phyloP scores from a whole-genome alignment of 2,329 filamentous ascomycete species.

The Phyllosticta citriasiana region DNA sequence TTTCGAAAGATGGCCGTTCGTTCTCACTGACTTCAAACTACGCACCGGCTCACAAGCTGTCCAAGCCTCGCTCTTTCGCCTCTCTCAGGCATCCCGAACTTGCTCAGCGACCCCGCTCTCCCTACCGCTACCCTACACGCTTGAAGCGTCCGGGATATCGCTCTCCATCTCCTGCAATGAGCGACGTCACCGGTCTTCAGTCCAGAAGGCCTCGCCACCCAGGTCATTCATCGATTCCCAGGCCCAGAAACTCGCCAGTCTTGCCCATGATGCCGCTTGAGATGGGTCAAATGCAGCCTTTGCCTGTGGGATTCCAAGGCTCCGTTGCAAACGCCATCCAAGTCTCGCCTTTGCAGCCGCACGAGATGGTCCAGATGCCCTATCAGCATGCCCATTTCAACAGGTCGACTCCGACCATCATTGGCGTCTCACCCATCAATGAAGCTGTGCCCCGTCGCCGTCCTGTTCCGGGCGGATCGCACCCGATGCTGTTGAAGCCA shows the following conservation, averaged over 20 bases:
- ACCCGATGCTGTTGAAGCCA: conserved; percentile 15
- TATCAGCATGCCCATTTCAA: conserved; percentile 5
- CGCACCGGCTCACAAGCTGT: conserved; percentile 26
- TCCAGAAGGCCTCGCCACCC: conserved; percentile 13
- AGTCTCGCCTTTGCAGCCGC: neutral
- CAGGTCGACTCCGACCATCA: neutral
- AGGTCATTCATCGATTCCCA: conserved; percentile 16
- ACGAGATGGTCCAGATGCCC: conserved; percentile 4
- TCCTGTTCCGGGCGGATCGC: conserved; percentile 14
- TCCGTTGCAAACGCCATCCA: neutral
- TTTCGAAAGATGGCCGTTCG: conserved; percentile 30
- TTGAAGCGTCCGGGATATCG: conserved; percentile 33
- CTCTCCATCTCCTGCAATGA: conserved; percentile 34
- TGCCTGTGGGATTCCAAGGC: neutral
- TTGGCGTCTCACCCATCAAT: neutral
- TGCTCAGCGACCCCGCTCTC: conserved; percentile 26
- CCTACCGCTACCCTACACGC: conserved; percentile 33
- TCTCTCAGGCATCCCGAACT: conserved; percentile 34
- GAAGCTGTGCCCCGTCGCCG: conserved; percentile 11
- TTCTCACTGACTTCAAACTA: conserved; percentile 31
- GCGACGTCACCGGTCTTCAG: conserved; percentile 24
- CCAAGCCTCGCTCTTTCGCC: conserved; percentile 34
- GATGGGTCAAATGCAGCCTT: neutral
- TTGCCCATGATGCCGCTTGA: conserved; percentile 1
- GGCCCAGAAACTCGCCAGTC: conserved; percentile 13